Conservation (phyloP, 371 early-diverging fungal species). For the Mortierella sp. region DNA sequence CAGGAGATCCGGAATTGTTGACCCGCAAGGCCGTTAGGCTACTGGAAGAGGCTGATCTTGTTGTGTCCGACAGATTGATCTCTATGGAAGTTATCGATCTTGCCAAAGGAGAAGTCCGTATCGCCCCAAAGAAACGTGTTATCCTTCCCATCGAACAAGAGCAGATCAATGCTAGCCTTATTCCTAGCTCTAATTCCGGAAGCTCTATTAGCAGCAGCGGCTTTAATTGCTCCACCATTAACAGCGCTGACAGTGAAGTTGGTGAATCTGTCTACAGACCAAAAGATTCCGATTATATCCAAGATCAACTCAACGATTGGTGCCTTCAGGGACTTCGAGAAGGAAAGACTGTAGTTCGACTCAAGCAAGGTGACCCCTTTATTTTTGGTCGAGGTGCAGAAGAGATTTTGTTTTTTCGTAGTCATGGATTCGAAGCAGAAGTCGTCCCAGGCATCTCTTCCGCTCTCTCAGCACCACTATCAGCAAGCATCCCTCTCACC, state of each 20-base stretch:
- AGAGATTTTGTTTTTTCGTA: constrained; percentile 82
- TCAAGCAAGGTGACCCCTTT: constrained; percentile 93
- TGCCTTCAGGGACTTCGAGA: constrained; percentile 75
- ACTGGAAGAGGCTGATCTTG: constrained; percentile 79
- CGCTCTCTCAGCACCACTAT: constrained; percentile 79
- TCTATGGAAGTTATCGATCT: constrained; percentile 74
- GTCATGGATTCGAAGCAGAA: constrained; percentile 75
- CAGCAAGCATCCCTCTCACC: constrained; percentile 82
- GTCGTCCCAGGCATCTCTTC: constrained; percentile 88
- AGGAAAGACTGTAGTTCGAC: constrained; percentile 82
- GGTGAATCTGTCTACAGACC: constrained; percentile 10
- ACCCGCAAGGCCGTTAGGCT: constrained; percentile 78
- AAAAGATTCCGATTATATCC: constrained; percentile 70
- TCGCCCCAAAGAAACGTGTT: constrained; percentile 73
- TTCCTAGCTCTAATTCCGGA: constrained; percentile 38
- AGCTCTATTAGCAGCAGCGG: neutral
- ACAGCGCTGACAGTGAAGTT: constrained; percentile 19
- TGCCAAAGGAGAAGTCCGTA: constrained; percentile 70
- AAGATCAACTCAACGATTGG: constrained; percentile 78
- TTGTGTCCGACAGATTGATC: constrained; percentile 87
- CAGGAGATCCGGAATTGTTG: constrained; percentile 85
- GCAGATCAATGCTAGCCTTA: neutral
- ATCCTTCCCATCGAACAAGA: constrained; percentile 20
- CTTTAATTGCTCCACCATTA: neutral
- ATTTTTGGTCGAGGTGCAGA: constrained; percentile 95